Conservation (phyloP, 164 flowering plant genomes). For the Chimonanthus salicifolius region DNA sequence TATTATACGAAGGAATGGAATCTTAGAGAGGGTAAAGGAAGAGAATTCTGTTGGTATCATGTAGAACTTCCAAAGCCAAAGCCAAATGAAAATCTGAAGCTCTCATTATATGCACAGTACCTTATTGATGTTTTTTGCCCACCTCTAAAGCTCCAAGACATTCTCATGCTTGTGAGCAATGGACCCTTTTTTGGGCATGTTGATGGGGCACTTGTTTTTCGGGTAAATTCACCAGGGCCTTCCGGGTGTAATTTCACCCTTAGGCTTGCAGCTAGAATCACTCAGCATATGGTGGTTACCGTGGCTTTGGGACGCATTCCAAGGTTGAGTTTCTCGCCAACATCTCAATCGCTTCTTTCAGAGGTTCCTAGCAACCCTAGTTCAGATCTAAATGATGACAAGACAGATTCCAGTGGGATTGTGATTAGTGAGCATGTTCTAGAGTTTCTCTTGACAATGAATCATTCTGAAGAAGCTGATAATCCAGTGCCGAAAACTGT, state of each 20-base stretch:
- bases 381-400: conserved; percentile 30
- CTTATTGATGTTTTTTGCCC: conserved; percentile 92
- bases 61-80: conserved; percentile 72
- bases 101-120: conserved; percentile 71
- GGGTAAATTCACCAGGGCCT: conserved; percentile 94
- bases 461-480: conserved; percentile 97
- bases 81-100: conserved; percentile 47
- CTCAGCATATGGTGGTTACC: conserved; percentile 81
- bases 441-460: conserved; percentile 90
- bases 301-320: conserved; percentile 95
- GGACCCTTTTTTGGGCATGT: conserved; percentile 98
- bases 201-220: conserved; percentile 88
- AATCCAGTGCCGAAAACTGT: conserved; percentile 87
- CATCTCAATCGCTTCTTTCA: conserved; percentile 71
- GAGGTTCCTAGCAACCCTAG: conserved; percentile 80
- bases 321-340: conserved; percentile 78
- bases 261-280: conserved; percentile 81
- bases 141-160: conserved; percentile 93
- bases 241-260: conserved; percentile 73
- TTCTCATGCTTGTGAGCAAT: conserved; percentile 83
- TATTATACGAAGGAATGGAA: conserved; percentile 85
- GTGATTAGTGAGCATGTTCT: conserved; percentile 96
- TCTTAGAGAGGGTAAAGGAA: conserved; percentile 63
- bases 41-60: conserved; percentile 97
- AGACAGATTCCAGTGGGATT: conserved; percentile 38